Conservation (phyloP, 139 green algal species). For the Chlorella sp. region DNA sequence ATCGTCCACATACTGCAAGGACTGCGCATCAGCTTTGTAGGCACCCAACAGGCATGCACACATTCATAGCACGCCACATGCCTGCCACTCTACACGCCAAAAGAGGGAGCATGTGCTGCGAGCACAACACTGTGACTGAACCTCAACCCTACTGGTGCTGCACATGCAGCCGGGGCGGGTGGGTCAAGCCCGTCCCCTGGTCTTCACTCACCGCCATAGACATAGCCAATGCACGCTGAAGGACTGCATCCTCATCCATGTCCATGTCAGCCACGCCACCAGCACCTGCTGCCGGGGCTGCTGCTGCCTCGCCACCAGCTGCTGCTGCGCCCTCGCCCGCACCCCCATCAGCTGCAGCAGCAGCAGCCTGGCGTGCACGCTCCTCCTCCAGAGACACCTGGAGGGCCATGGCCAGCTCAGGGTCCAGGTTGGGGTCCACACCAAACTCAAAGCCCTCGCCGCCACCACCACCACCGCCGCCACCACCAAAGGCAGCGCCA, state of each 20-base stretch:
- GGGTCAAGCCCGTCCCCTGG: too few species aligned
- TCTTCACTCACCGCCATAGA: constrained; percentile 68
- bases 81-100: too few species aligned
- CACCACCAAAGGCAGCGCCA: constrained; percentile 45
- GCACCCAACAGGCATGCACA: too few species aligned
- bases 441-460: constrained; percentile 85
- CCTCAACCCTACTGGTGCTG: too few species aligned
- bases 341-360: constrained; percentile 20
- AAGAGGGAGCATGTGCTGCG: too few species aligned
- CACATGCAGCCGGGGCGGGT: too few species aligned
- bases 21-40: too few species aligned
- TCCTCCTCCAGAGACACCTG: constrained; percentile 97
- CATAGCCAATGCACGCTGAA: constrained; percentile 81
- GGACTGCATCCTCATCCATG: constrained; percentile 54
- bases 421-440: constrained; percentile 96
- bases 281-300: neutral
- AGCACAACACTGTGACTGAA: too few species aligned
- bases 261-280: constrained; percentile 46
- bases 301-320: constrained; percentile 13
- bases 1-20: too few species aligned
- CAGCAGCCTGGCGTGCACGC: constrained; percentile 71
- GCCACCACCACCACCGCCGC: constrained; percentile 31
- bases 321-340: constrained; percentile 20
- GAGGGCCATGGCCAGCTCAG: constrained; percentile 88
- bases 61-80: too few species aligned